These are phyloP conservation scores for Aspergillus ruber DNA, from an alignment of 2,329 filamentous ascomycete species.

Conservation along the genomic window DNA sequence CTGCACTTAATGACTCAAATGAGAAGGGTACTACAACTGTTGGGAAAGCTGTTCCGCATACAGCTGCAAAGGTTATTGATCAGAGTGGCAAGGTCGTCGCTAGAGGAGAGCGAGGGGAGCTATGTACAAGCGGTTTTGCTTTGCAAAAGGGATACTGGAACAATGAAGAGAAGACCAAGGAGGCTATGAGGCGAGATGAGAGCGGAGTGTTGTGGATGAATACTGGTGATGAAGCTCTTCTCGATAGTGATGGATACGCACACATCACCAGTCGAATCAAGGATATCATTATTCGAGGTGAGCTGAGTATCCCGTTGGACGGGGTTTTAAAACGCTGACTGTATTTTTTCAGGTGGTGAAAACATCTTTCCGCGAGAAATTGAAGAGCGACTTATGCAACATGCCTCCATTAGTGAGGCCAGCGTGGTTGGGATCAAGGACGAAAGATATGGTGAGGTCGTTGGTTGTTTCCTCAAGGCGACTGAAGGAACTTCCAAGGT, in stretches of 20 bases:
- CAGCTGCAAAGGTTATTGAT: conserved; percentile 66
- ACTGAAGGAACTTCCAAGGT: conserved; percentile 34
- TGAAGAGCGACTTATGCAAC: conserved; percentile 58
- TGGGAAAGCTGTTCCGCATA: conserved; percentile 69
- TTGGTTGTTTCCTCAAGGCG: conserved; percentile 56
- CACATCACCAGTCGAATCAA: conserved; percentile 67
- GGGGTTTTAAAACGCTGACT: too few species aligned
- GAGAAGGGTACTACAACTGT: conserved; percentile 65
- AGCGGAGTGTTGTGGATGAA: conserved; percentile 51
- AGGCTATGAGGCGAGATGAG: conserved; percentile 60
- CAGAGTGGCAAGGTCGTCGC: conserved; percentile 56
- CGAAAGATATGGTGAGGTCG: conserved; percentile 60
- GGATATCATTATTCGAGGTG: conserved; percentile 66
- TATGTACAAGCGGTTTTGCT: conserved; percentile 68
- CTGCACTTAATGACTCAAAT: conserved; percentile 62
- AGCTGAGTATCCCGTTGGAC: conserved; percentile 1
- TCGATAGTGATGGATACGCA: conserved; percentile 56
- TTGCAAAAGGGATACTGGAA: conserved; percentile 48
- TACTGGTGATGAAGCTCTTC: conserved; percentile 51
- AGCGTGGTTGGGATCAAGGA: conserved; percentile 62
- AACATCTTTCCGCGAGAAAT: conserved; percentile 65
- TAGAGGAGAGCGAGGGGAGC: conserved; percentile 59
- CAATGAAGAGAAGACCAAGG: conserved; percentile 45
- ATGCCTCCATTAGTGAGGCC: conserved; percentile 52
- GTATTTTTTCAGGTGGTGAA: conserved; percentile 53